phyloP scores from a whole-genome alignment of 345 rosid genomes.

The Ceriops tagal region DNA sequence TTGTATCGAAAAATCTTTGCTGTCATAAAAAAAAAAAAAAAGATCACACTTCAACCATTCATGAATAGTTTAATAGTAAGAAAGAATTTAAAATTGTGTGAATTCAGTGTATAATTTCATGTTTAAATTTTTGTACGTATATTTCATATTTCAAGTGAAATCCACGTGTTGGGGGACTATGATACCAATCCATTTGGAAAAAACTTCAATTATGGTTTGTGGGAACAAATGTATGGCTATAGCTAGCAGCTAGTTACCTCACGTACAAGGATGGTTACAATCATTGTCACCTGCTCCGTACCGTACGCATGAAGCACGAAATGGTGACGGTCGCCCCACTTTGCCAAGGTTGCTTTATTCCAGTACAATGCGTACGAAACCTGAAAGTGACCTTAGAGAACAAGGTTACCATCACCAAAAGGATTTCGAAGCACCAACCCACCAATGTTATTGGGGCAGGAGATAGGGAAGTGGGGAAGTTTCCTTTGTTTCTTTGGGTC shows the following conservation, averaged over 20 bases:
- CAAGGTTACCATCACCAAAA: not conserved
- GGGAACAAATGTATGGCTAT: not conserved
- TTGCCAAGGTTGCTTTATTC: not conserved
- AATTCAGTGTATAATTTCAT: no score
- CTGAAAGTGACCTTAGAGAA: conserved; percentile 16
- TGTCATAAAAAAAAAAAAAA: no score
- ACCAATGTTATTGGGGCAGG: not conserved
- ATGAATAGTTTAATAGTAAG: no score
- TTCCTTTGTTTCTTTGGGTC: no score
- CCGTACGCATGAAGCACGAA: conserved; percentile 3
- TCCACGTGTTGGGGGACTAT: no score
- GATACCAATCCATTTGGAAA: no score
- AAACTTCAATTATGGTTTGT: no score
- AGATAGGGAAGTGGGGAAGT: not conserved
- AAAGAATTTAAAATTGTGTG: no score
- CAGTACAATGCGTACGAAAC: not conserved
- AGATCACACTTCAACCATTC: no score
- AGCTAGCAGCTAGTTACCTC: not conserved
- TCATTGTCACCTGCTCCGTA: not conserved
- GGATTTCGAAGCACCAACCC: not conserved
- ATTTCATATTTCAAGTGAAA: no score
- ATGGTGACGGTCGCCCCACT: conserved; percentile 18
- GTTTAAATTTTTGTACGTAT: no score
- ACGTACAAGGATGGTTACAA: conserved; percentile 2
- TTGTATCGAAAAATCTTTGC: no score